These are phyloP conservation scores for Monilinia fructicola DNA, from an alignment of 2,329 filamentous ascomycete species.

Conservation along the genomic window DNA sequence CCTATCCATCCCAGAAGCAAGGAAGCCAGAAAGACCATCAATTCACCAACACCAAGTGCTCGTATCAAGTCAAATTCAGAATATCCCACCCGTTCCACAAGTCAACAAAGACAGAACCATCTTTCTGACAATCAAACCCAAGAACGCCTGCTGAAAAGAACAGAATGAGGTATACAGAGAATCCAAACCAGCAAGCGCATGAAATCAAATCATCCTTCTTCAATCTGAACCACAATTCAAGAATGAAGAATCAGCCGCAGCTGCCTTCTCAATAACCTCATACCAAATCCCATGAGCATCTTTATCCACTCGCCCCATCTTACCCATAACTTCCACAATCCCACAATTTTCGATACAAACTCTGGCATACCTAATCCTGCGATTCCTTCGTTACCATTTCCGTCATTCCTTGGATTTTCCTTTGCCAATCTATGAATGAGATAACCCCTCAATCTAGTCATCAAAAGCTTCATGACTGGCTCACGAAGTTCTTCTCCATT, in stretches of 20 bases:
- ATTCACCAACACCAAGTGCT: slow-evolving; percentile 9
- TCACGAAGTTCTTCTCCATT: slow-evolving; percentile 46
- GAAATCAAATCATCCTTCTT: background rate
- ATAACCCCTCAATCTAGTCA: slow-evolving; percentile 66
- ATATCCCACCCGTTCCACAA: background rate
- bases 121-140: background rate
- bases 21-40: background rate
- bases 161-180: background rate
- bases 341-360: slow-evolving; percentile 67
- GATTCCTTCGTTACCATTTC: slow-evolving; percentile 57
- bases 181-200: background rate
- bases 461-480: slow-evolving; percentile 63
- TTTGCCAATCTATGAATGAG: slow-evolving; percentile 60
- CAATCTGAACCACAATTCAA: background rate
- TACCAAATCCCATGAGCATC: slow-evolving; percentile 70
- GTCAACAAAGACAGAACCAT: too few relatives aligned
- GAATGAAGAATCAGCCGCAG: background rate
- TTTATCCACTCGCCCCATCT: slow-evolving; percentile 65
- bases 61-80: slow-evolving; percentile 6
- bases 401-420: slow-evolving; percentile 64
- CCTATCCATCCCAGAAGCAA: slow-evolving; percentile 8
- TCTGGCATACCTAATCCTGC: slow-evolving; percentile 71
- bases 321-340: slow-evolving; percentile 66
- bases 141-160: slow-evolving; percentile 5
- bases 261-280: slow-evolving; percentile 46